Evolutionary conservation across 2,329 filamentous ascomycete species (phyloP).

Genomic region (Knufia fluminis): DNA sequence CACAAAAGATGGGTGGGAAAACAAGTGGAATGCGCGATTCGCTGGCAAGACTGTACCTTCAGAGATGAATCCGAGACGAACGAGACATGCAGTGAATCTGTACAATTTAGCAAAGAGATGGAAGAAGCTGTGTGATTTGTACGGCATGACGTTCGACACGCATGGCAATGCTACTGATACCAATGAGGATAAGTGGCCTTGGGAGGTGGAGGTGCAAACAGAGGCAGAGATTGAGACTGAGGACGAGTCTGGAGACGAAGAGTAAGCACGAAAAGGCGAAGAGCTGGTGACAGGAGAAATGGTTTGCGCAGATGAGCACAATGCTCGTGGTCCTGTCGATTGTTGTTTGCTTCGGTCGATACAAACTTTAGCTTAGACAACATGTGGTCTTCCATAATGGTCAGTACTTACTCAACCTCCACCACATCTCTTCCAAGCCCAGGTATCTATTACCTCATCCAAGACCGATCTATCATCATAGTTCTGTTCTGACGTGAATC

Average conservation of each 20-base stretch:
- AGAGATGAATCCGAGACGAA: background rate
- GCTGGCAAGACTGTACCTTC: background rate
- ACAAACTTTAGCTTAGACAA: too few species aligned
- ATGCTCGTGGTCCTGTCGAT: too few species aligned
- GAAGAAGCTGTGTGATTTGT: background rate
- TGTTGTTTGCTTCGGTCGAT: too few species aligned
- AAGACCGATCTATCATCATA: too few species aligned
- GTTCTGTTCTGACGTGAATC: too few species aligned
- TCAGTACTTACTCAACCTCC: too few species aligned
- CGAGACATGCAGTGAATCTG: background rate
- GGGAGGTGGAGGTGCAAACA: background rate
- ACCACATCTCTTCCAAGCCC: too few species aligned
- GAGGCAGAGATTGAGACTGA: background rate
- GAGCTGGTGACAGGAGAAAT: too few species aligned
- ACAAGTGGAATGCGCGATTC: background rate
- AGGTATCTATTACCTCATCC: too few species aligned
- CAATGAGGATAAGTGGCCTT: background rate
- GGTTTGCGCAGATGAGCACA: too few species aligned
- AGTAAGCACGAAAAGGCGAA: background rate
- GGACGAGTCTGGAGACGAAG: too few species aligned
- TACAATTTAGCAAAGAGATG: slow-evolving; percentile 1
- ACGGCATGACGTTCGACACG: background rate
- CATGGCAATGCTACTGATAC: background rate
- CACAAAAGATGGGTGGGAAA: background rate
- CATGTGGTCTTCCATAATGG: too few species aligned